Evolutionary conservation across 2,329 filamentous ascomycete genomes (phyloP).

Genomic region (Fonsecaea monophora): DNA sequence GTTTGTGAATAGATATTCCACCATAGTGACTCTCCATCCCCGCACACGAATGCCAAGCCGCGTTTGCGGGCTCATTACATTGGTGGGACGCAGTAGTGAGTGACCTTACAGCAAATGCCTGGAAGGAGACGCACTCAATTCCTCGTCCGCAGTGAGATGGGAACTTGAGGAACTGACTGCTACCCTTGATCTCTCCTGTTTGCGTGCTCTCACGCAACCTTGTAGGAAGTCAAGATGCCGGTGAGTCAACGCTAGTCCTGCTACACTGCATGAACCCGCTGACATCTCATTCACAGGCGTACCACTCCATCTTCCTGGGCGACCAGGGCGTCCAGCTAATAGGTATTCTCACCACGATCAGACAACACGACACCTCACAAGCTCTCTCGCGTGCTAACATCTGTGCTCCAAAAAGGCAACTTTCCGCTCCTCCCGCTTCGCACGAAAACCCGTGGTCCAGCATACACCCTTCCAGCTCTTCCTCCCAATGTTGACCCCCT

Average conservation of each 20-base stretch:
- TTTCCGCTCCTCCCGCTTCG: conserved; percentile 93
- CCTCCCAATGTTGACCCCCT: conserved; percentile 60
- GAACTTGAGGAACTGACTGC: neutral
- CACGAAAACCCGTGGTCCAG: conserved; percentile 93
- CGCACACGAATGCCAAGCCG: neutral
- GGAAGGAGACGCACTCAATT: neutral
- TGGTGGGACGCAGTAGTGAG: neutral
- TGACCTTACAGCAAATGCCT: neutral
- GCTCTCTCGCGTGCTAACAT: conserved; percentile 7
- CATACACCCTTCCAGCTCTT: conserved; percentile 77
- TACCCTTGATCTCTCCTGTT: neutral
- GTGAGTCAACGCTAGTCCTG: conserved; percentile 4
- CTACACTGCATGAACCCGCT: conserved; percentile 1
- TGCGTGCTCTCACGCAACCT: neutral
- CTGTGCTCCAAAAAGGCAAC: conserved; percentile 66
- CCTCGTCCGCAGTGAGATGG: neutral
- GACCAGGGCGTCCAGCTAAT: conserved; percentile 73
- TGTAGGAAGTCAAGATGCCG: conserved; percentile 18
- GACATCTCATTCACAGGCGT: conserved; percentile 67
- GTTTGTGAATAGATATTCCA: neutral
- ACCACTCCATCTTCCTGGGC: conserved; percentile 95
- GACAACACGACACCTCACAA: neutral
- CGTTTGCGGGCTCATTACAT: conserved; percentile 3
- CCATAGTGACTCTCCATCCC: neutral
- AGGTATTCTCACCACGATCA: conserved; percentile 50